Percentiles rank a stretch among this genome's conserved stretches.
Evolutionary conservation across 176 grass and related monocot genomes (phyloP).

Genomic region (Poa annua): DNA sequence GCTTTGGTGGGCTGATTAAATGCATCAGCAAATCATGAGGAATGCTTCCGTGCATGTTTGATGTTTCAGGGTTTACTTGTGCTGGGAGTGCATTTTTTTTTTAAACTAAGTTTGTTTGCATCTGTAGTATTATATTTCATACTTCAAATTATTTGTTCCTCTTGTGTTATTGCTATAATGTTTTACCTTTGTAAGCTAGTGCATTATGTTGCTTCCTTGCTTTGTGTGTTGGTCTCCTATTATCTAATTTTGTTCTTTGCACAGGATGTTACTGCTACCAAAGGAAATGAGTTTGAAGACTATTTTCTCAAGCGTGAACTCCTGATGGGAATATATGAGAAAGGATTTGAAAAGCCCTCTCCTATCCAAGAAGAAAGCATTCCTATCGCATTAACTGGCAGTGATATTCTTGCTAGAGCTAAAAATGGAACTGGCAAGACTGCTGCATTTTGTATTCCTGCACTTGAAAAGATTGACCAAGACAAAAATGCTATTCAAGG

Average conservation of each 20-base stretch:
- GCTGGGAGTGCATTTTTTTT: not conserved
- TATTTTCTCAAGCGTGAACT: conserved; percentile 97
- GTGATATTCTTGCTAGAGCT: conserved; percentile 98
- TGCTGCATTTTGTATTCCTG: conserved; percentile 95
- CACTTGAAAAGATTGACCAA: conserved; percentile 94
- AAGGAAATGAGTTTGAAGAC: conserved; percentile 99
- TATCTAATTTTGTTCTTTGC: conserved; percentile 18
- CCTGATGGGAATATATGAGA: conserved; percentile 98
- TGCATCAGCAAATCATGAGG: not conserved
- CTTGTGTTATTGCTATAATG: not conserved
- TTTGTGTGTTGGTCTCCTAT: not conserved
- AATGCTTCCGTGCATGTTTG: not conserved
- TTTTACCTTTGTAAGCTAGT: not conserved
- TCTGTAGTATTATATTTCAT: not conserved
- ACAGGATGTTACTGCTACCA: conserved; percentile 97
- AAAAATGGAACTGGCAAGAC: conserved; percentile 98
- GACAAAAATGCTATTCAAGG: conserved; percentile 97
- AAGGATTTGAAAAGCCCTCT: conserved; percentile 95
- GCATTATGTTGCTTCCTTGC: not conserved
- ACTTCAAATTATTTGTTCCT: not conserved
- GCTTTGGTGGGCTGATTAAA: not conserved
- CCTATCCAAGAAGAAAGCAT: conserved; percentile 99
- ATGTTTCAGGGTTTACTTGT: not conserved
- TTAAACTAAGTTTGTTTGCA: conserved; percentile 34
- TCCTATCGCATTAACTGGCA: conserved; percentile 95